Evolutionary conservation across 306 rosid species (phyloP).

Genomic region (Trichosanthes truncata): DNA sequence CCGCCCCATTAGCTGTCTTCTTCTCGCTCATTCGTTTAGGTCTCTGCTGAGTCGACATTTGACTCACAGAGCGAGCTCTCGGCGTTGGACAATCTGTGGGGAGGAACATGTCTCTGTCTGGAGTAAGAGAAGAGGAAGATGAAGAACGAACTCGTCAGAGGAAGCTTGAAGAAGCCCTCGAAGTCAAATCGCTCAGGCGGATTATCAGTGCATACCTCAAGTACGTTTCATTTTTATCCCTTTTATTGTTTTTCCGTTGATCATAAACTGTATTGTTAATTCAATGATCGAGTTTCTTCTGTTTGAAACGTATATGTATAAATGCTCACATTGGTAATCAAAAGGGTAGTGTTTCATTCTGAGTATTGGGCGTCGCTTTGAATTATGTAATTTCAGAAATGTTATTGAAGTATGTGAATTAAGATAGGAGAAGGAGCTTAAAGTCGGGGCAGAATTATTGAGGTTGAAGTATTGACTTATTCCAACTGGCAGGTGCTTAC

Average conservation of each 20-base stretch:
- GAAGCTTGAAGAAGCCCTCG: conserved; percentile 85
- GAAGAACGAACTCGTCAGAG: conserved; percentile 49
- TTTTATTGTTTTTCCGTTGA: background rate
- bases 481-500: background rate
- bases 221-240: conserved; percentile 23
- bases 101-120: conserved; percentile 15
- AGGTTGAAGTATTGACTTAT: background rate
- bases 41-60: background rate
- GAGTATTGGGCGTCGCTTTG: background rate
- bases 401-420: background rate
- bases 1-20: background rate
- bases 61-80: background rate
- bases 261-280: background rate
- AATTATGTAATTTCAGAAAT: background rate
- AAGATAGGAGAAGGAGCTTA: background rate
- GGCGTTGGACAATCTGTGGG: background rate
- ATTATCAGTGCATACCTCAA: conserved; percentile 87
- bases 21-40: background rate
- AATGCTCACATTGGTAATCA: background rate
- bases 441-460: background rate
- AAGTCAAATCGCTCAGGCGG: conserved; percentile 80
- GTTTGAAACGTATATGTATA: background rate
- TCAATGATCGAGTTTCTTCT: background rate
- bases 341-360: background rate
- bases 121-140: conserved; percentile 19